These are phyloP conservation scores for Colletotrichum incanum DNA, from an alignment of 2,329 filamentous ascomycete species.

Conservation along the genomic window DNA sequence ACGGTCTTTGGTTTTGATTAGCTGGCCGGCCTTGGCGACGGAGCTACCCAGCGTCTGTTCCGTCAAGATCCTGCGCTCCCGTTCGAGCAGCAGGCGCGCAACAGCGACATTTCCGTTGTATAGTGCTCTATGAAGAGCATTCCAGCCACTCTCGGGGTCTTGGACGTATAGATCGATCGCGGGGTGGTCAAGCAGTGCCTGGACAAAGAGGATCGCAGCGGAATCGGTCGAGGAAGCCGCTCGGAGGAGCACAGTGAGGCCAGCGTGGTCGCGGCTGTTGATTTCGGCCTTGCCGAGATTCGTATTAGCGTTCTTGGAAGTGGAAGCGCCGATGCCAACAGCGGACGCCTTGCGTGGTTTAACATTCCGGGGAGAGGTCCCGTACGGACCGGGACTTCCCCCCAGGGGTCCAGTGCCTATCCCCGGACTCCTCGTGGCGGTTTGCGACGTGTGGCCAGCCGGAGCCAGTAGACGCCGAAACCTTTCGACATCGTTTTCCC, in stretches of 20 bases:
- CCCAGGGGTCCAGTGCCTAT: constrained; percentile 56
- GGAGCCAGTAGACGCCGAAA: constrained; percentile 91
- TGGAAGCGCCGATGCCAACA: constrained; percentile 60
- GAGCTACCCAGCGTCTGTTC: constrained; percentile 73
- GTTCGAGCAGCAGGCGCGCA: constrained; percentile 84
- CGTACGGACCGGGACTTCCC: constrained; percentile 59
- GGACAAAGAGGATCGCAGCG: constrained; percentile 81
- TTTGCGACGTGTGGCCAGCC: constrained; percentile 72
- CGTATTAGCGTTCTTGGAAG: constrained; percentile 61
- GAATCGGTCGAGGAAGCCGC: constrained; percentile 82
- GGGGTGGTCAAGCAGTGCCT: constrained; percentile 85
- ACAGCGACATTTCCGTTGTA: constrained; percentile 92
- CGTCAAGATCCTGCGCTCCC: constrained; percentile 77
- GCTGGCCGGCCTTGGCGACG: constrained; percentile 75
- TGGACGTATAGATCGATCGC: constrained; percentile 88
- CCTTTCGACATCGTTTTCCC: constrained; percentile 96
- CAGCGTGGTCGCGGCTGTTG: constrained; percentile 86
- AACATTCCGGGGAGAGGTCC: constrained; percentile 65
- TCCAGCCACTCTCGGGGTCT: constrained; percentile 96
- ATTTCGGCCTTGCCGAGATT: constrained; percentile 75
- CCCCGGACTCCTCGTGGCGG: constrained; percentile 68
- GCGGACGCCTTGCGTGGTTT: constrained; percentile 71
- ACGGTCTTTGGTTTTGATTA: constrained; percentile 96
- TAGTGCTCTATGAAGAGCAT: constrained; percentile 89
- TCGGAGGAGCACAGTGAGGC: constrained; percentile 88